Conservation (phyloP, 2,329 filamentous ascomycete genomes). For the Calonectria montana region DNA sequence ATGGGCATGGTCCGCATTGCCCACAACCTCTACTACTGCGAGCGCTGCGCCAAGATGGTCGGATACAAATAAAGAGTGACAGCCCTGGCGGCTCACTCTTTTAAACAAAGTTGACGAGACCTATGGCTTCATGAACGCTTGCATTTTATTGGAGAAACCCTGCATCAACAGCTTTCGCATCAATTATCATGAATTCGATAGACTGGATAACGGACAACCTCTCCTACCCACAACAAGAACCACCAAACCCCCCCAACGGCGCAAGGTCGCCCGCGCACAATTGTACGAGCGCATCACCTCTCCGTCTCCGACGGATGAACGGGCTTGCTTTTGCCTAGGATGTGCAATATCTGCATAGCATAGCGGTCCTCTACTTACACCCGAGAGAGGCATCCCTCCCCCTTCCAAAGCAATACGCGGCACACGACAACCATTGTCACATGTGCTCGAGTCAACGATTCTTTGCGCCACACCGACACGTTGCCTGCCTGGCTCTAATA, state of each 20-base stretch:
- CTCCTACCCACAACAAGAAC: constrained; percentile 23
- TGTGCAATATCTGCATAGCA: neutral
- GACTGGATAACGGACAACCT: constrained; percentile 20
- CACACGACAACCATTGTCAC: neutral
- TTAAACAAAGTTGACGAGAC: constrained; percentile 20
- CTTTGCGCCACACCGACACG: constrained; percentile 10
- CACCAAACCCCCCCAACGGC: constrained; percentile 27
- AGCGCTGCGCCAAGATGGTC: constrained; percentile 71
- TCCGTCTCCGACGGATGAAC: constrained; percentile 16
- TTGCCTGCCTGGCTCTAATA: constrained; percentile 7
- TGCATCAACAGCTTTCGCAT: constrained; percentile 20
- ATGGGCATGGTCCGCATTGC: constrained; percentile 74
- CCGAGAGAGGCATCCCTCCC: neutral
- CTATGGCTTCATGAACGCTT: constrained; percentile 7
- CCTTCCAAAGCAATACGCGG: neutral
- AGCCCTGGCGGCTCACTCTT: constrained; percentile 4
- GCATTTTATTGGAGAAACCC: constrained; percentile 11
- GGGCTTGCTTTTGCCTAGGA: constrained; percentile 2
- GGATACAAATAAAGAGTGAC: constrained; percentile 67
- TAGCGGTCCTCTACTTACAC: neutral
- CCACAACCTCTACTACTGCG: constrained; percentile 75
- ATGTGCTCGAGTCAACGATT: neutral
- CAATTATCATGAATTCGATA: constrained; percentile 21
- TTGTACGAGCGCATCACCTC: constrained; percentile 23
- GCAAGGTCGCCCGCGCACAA: constrained; percentile 28